Percentiles rank a stretch among this genome's conserved stretches.
Conservation (phyloP, 2,329 filamentous ascomycete species). For the Cytospora piceicola region DNA sequence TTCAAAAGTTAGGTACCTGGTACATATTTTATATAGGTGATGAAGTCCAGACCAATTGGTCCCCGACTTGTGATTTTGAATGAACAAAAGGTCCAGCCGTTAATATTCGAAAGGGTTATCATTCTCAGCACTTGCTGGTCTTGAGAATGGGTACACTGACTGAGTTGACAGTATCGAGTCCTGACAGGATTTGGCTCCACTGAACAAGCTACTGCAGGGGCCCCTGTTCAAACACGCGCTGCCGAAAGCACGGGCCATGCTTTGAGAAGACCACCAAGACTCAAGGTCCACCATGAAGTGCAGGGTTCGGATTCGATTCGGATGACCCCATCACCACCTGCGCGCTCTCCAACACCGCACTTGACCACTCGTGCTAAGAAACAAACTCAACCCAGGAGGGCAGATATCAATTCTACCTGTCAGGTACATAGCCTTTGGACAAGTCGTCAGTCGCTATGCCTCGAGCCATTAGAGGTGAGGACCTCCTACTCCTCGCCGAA, state of each 20-base stretch:
- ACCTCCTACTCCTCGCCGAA: neutral
- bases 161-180: no score
- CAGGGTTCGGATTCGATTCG: neutral
- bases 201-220: conserved; percentile 24
- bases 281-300: neutral
- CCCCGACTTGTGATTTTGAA: neutral
- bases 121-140: neutral
- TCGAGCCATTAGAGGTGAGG: conserved; percentile 59
- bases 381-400: neutral
- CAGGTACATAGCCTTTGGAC: conserved; percentile 18
- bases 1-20: no score
- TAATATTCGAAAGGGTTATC: no score
- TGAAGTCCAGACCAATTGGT: no score
- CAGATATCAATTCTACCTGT: neutral
- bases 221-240: conserved; percentile 2
- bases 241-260: conserved; percentile 6
- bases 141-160: neutral
- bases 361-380: no score
- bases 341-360: neutral
- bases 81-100: neutral
- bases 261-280: conserved; percentile 3
- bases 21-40: no score
- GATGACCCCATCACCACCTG: neutral
- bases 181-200: conserved; percentile 15
- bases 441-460: conserved; percentile 49